Evolutionary conservation across 768 basidiomycete species (phyloP).

Genomic region (Macrolepiota dolichaula): DNA sequence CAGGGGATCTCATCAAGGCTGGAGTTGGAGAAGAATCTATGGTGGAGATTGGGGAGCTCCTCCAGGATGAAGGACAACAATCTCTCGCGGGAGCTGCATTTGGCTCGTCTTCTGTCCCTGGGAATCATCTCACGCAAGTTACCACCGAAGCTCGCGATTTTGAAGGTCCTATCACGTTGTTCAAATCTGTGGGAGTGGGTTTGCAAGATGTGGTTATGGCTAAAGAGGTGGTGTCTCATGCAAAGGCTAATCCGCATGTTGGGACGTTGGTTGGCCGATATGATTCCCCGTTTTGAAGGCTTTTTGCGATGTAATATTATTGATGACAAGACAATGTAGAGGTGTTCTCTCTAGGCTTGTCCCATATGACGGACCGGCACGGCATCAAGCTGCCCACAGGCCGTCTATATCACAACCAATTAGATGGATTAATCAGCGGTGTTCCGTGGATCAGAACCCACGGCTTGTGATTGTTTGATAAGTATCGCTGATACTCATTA

Average conservation of each 20-base stretch:
- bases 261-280: slow-evolving; percentile 50
- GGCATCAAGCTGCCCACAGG: too few species aligned
- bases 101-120: background rate
- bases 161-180: slow-evolving; percentile 62
- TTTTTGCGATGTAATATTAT: background rate
- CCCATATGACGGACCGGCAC: too few species aligned
- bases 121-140: background rate
- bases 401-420: too few species aligned
- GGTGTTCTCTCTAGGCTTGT: background rate
- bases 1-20: slow-evolving; percentile 77
- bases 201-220: slow-evolving; percentile 88
- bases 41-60: slow-evolving; percentile 69
- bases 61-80: slow-evolving; percentile 13
- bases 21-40: slow-evolving; percentile 34
- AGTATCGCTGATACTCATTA: background rate
- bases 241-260: slow-evolving; percentile 41
- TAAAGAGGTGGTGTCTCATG: slow-evolving; percentile 58
- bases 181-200: slow-evolving; percentile 87
- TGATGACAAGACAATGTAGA: background rate
- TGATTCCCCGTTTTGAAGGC: slow-evolving; percentile 16
- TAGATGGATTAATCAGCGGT: too few species aligned
- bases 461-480: background rate
- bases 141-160: slow-evolving; percentile 13
- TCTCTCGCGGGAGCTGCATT: slow-evolving; percentile 9
- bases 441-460: too few species aligned